Evolutionary conservation across 805 yeast species (phyloP).

Genomic region (Yamadazyma paraphyllophila): DNA sequence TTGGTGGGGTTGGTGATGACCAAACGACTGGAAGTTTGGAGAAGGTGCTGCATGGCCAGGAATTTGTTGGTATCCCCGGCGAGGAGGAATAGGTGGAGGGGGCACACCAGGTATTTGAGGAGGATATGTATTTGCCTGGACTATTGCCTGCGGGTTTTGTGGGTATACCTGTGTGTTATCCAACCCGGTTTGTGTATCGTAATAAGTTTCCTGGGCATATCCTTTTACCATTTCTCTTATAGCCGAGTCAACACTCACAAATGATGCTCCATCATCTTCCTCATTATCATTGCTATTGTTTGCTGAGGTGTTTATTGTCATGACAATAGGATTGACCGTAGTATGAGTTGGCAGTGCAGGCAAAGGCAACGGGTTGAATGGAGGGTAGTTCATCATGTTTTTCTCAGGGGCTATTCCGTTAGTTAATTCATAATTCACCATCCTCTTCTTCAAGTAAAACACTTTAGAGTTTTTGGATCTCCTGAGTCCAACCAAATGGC

Average conservation of each 20-base stretch:
- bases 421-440: slow-evolving; percentile 11
- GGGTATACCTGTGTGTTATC: too few species aligned
- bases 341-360: slow-evolving; percentile 16
- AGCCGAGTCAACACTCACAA: slow-evolving; percentile 11
- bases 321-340: slow-evolving; percentile 5
- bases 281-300: slow-evolving; percentile 5
- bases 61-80: too few species aligned
- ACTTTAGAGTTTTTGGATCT: slow-evolving; percentile 14
- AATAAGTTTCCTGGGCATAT: slow-evolving; percentile 10
- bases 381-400: slow-evolving; percentile 26
- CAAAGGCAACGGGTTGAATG: slow-evolving; percentile 21
- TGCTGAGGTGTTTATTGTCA: slow-evolving; percentile 5
- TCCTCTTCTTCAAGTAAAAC: slow-evolving; percentile 14
- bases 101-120: too few species aligned
- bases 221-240: slow-evolving; percentile 9
- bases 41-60: too few species aligned
- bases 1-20: too few species aligned
- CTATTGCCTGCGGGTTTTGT: too few species aligned
- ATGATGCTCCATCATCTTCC: slow-evolving; percentile 8
- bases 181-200: slow-evolving; percentile 1
- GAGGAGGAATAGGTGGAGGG: too few species aligned
- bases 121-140: too few species aligned
- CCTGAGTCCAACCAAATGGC: slow-evolving; percentile 11
- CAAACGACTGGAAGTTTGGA: too few species aligned
- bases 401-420: slow-evolving; percentile 21